Base-by-base conservation (phyloP, 306 rosid genomes). In the Castanospermum australe region DNA sequence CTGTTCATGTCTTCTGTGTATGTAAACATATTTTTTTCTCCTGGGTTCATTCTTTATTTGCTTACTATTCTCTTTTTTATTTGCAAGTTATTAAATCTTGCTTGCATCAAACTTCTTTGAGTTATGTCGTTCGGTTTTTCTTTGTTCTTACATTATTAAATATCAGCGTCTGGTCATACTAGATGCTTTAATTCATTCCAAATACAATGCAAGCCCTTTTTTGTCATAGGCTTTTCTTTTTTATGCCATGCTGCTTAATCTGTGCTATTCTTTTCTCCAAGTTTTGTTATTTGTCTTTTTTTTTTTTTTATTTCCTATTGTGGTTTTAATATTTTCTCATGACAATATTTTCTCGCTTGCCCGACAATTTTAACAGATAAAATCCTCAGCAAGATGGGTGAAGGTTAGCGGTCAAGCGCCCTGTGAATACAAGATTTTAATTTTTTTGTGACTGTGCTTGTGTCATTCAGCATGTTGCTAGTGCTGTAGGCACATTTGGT, bases 401-500 rank as follows among this genome's bases (percentile, higher is more conserved):
- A 94, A 94, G 98, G 97, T 94, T 92, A 92, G 98, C 91, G 88
- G 94, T 92, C 94, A 80, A 88, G 97, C 89, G 92, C 76, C 87
- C 74, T 92, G 92, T 91, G 90, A 86, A 79, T 92, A 82, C 97
- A 83, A 85, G 96, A 78, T 90, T 92, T 92, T 86, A 82, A 82
- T 81, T 85, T 89, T 74, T 89, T 83, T 90, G 88, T 87, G 86
- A 87, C 86, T 88, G 80, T 88, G 90, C 89, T 85, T 89, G 87
- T 84, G 97, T 90, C 97, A 92, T 87, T 94, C 92, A 76, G 96
- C 97, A 84, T 81, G 24, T 92, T 94, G 92, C 96, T 92, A 90
- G 98, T 92, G 97, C 98, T 94, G 98, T 94, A 94, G 98, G 98
- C 98, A 94, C 98, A 67, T 94, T 94, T 83, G 98, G 98, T 82